Conservation (phyloP, 768 basidiomycete genomes). For the Russula dissimulans region DNA sequence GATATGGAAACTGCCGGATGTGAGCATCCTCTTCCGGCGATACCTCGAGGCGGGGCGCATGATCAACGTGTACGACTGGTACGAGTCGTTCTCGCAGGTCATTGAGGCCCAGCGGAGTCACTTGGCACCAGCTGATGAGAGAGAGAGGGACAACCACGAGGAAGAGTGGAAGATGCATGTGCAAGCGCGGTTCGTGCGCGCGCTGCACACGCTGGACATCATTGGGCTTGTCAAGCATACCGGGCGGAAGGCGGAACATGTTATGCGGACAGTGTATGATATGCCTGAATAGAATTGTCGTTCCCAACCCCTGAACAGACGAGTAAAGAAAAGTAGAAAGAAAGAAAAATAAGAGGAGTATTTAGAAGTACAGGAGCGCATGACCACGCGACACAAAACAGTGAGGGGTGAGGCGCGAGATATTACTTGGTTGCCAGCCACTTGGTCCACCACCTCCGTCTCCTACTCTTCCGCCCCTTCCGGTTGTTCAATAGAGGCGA, state of each 20-base stretch:
- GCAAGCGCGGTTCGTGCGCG: slow-evolving; percentile 71
- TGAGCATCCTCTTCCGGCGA: slow-evolving; percentile 63
- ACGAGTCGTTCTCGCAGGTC: slow-evolving; percentile 60
- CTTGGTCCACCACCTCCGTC: slow-evolving; percentile 3
- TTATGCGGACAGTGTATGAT: slow-evolving; percentile 60
- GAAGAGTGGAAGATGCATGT: slow-evolving; percentile 54
- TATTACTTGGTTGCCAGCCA: not conserved
- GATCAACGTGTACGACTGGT: slow-evolving; percentile 89
- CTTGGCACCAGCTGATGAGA: slow-evolving; percentile 2
- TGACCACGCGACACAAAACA: not conserved
- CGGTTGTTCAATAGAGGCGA: slow-evolving; percentile 2
- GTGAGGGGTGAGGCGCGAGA: not conserved
- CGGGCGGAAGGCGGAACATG: slow-evolving; percentile 68
- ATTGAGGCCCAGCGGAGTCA: slow-evolving; percentile 47
- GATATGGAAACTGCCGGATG: slow-evolving; percentile 58
- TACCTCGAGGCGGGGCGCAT: slow-evolving; percentile 73
- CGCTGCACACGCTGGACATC: slow-evolving; percentile 75
- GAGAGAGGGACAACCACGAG: slow-evolving; percentile 27
- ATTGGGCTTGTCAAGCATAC: slow-evolving; percentile 76
- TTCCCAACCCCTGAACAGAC: too few species aligned
- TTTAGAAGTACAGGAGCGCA: not conserved
- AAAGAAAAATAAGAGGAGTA: too few species aligned
- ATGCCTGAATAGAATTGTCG: slow-evolving; percentile 21
- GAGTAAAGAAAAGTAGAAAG: not conserved
- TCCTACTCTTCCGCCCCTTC: slow-evolving; percentile 5